A percentile compares a stretch with the other conserved stretches of the same genome.
Conservation (phyloP, 2,329 filamentous ascomycete genomes). For the Zarea fungicola region DNA sequence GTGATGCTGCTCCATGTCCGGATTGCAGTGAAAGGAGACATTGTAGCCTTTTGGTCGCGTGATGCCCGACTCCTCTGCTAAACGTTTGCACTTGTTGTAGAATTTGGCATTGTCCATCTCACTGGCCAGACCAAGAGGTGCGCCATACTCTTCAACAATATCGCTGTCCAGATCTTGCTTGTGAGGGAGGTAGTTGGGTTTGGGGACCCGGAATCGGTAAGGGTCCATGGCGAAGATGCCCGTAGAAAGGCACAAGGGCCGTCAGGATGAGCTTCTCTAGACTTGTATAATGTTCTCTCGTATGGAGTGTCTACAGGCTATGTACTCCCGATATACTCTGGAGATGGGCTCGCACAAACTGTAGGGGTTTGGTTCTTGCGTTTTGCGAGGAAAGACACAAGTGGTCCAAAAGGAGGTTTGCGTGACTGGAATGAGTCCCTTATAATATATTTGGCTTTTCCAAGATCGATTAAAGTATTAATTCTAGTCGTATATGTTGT, state of each 20-base stretch:
- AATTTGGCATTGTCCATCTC: constrained; percentile 53
- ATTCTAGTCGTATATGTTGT: background rate
- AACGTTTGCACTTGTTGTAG: constrained; percentile 52
- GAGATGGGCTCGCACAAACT: background rate
- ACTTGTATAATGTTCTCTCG: background rate
- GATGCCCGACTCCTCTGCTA: constrained; percentile 61
- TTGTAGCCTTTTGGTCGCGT: constrained; percentile 77
- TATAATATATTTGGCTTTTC: background rate
- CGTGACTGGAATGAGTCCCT: background rate
- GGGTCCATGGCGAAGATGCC: constrained; percentile 35
- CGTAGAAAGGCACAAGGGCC: background rate
- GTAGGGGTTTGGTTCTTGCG: background rate
- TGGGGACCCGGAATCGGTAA: constrained; percentile 50
- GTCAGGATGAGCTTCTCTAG: background rate
- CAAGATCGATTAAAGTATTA: no score
- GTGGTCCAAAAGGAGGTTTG: background rate
- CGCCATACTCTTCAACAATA: constrained; percentile 47
- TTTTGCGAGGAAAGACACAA: background rate
- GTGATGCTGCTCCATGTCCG: constrained; percentile 91
- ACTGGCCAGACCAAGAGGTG: constrained; percentile 44
- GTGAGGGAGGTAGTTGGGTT: constrained; percentile 57
- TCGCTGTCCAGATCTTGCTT: constrained; percentile 47
- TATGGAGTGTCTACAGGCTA: background rate
- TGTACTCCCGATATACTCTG: background rate
- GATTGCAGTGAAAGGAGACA: constrained; percentile 94